Evolutionary conservation across 1,284 basidiomycete genomes (phyloP).

Genomic region (Xanthoconium separans): DNA sequence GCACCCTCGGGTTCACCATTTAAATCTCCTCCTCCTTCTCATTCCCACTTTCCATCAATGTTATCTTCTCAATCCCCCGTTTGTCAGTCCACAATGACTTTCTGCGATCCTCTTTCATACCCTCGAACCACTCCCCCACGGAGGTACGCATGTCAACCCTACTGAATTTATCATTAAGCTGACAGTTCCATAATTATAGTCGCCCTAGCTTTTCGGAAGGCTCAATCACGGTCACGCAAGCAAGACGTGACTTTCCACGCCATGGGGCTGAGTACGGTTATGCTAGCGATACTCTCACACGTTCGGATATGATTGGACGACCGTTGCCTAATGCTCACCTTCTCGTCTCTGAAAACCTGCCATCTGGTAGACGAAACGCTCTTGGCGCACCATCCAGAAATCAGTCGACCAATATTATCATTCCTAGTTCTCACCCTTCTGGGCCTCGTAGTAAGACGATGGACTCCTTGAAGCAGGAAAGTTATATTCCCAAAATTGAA

Average conservation of each 20-base stretch:
- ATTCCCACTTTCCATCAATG: not conserved
- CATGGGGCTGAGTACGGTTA: not conserved
- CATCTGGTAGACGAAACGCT: constrained; percentile 1
- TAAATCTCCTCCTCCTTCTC: not conserved
- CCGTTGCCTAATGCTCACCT: not conserved
- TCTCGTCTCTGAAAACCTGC: constrained; percentile 3
- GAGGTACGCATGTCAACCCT: constrained; percentile 12
- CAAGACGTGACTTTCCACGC: not conserved
- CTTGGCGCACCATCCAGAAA: constrained; percentile 1
- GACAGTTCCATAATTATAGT: constrained; percentile 2
- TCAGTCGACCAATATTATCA: not conserved
- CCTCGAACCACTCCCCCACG: not conserved
- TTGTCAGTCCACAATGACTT: not conserved
- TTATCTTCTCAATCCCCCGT: not conserved
- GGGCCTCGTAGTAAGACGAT: not conserved
- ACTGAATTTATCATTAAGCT: not conserved
- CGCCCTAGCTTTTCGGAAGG: too few species aligned
- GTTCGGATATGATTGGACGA: constrained; percentile 3
- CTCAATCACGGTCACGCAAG: not conserved
- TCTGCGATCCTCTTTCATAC: not conserved
- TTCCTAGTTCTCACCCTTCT: constrained; percentile 8
- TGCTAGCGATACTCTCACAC: constrained; percentile 7
- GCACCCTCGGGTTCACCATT: not conserved
- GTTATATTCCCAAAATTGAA: not conserved
- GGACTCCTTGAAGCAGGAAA: constrained; percentile 3